A percentile compares a stretch with the other conserved stretches of the same genome.
Evolutionary conservation across 192 early-diverging fungal genomes (phyloP).

Genomic region (Coemansia sp.): DNA sequence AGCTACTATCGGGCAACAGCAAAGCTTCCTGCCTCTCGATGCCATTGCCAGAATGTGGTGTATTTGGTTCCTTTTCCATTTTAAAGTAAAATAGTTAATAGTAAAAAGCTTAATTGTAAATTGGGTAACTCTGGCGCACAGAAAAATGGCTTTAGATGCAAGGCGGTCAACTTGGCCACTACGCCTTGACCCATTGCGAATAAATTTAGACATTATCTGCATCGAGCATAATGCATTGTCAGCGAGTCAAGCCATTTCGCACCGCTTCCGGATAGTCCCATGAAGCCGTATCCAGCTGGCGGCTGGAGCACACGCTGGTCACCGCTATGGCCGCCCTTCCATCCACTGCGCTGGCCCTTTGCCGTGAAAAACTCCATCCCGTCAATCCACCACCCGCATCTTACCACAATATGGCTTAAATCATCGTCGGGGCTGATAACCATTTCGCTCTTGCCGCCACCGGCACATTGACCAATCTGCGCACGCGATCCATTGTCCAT

Average conservation of each 20-base stretch:
- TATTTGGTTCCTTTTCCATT: slow-evolving; percentile 1
- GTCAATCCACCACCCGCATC: slow-evolving; percentile 62
- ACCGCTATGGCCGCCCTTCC: slow-evolving; percentile 60
- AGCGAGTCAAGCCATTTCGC: slow-evolving; percentile 56
- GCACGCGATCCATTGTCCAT: slow-evolving; percentile 48
- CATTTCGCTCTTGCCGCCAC: slow-evolving; percentile 28
- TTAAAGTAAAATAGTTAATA: neutral
- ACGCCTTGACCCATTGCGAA: no score
- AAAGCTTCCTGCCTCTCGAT: neutral
- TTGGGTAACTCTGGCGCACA: neutral
- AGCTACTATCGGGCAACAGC: neutral
- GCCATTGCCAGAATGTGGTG: neutral
- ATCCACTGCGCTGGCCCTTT: slow-evolving; percentile 53
- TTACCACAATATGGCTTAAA: slow-evolving; percentile 51
- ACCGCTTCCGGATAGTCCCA: slow-evolving; percentile 58
- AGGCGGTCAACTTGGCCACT: slow-evolving; percentile 6
- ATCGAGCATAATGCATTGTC: slow-evolving; percentile 52
- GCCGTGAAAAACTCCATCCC: slow-evolving; percentile 58
- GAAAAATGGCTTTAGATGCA: neutral
- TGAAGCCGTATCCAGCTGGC: slow-evolving; percentile 56
- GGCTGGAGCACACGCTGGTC: slow-evolving; percentile 42
- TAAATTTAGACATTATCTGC: slow-evolving; percentile 12
- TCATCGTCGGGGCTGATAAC: slow-evolving; percentile 52
- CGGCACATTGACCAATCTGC: slow-evolving; percentile 48
- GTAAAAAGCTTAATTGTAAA: slow-evolving; percentile 4